Percentiles rank a stretch among this genome's conserved stretches.
Evolutionary conservation across 257 asterid species (phyloP).

Genomic region (Solanum arcanum): DNA sequence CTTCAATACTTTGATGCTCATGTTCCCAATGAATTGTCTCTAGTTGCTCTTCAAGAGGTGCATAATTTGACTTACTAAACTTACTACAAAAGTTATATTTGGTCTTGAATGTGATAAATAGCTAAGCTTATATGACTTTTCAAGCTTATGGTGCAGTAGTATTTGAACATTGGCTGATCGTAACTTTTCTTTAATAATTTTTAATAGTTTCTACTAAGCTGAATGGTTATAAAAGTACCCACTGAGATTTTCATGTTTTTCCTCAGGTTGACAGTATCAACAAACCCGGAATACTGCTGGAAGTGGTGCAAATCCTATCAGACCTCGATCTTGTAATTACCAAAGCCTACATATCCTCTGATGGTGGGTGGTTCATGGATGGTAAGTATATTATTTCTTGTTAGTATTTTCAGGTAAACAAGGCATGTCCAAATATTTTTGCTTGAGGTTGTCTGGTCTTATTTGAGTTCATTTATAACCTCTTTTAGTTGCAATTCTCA

Average conservation of each 20-base stretch:
- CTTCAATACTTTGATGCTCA: background rate
- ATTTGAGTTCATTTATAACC: background rate
- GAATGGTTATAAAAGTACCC: background rate
- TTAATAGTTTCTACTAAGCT: background rate
- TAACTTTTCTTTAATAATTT: background rate
- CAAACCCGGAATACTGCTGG: slow-evolving; percentile 93
- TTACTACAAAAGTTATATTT: background rate
- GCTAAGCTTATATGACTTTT: background rate
- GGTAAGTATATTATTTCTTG: slow-evolving; percentile 33
- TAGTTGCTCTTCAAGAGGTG: background rate
- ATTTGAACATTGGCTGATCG: background rate
- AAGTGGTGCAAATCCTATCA: slow-evolving; percentile 94
- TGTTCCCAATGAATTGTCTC: background rate
- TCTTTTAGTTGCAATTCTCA: background rate
- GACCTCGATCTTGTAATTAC: slow-evolving; percentile 88
- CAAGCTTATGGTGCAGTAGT: background rate
- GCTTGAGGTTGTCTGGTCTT: background rate
- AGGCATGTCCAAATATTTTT: background rate
- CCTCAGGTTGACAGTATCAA: slow-evolving; percentile 93
- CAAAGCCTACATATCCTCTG: slow-evolving; percentile 95
- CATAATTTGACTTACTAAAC: background rate
- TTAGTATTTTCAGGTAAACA: background rate
- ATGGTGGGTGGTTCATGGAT: slow-evolving; percentile 99
- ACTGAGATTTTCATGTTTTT: background rate
- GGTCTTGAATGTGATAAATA: background rate